These are phyloP conservation scores for Crithidia acanthocephali DNA, from an alignment of 208 protist genomes.

Conservation along the genomic window DNA sequence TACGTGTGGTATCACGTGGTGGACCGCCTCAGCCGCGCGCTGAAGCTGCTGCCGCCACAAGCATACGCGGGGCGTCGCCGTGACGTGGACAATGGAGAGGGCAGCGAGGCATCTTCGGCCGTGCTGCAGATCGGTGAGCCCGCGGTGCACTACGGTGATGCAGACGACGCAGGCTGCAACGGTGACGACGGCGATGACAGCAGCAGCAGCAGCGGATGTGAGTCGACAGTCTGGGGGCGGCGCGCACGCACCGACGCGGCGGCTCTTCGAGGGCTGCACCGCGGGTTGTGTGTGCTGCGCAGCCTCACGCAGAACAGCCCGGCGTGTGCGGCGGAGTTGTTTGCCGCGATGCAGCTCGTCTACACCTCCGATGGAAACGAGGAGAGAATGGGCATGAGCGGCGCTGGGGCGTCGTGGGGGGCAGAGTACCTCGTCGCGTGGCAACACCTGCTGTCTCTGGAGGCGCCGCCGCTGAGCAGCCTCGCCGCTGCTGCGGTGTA, in stretches of 20 bases:
- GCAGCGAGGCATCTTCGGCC: not conserved
- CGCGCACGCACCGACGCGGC: constrained; percentile 3
- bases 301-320: constrained; percentile 22
- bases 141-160: not conserved
- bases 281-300: constrained; percentile 31
- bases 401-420: not conserved
- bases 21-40: constrained; percentile 21
- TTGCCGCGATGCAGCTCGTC: constrained; percentile 30
- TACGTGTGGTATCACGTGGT: constrained; percentile 36
- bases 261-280: constrained; percentile 20
- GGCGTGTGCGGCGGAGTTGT: constrained; percentile 18
- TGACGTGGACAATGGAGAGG: not conserved
- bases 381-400: not conserved
- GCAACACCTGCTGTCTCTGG: constrained; percentile 24
- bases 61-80: not conserved
- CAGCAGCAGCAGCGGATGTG: not conserved
- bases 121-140: not conserved
- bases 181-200: not conserved
- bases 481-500: constrained; percentile 4
- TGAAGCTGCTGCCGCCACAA: constrained; percentile 12
- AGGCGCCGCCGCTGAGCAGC: constrained; percentile 24
- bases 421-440: constrained; percentile 9
- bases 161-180: too few relatives aligned
- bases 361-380: not conserved
- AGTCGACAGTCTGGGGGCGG: constrained; percentile 9